Conservation (phyloP, 305 asterid species). For the Fraxinus sp. region DNA sequence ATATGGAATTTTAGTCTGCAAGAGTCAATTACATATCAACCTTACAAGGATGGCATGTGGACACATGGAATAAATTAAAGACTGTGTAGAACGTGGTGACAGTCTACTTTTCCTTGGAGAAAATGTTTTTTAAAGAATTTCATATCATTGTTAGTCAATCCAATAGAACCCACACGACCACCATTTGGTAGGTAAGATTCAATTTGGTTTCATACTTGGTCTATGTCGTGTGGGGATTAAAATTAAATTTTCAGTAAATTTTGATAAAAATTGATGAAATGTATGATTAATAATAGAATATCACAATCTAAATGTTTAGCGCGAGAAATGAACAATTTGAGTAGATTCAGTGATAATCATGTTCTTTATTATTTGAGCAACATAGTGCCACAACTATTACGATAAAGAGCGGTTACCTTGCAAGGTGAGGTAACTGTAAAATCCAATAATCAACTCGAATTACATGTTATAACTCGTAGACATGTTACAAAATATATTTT, state of each 20-base stretch:
- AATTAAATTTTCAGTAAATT: no score
- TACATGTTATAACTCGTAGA: no score
- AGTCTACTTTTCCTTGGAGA: slow-evolving; percentile 14
- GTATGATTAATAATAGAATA: background rate
- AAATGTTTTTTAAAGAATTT: slow-evolving; percentile 32
- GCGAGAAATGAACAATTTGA: no score
- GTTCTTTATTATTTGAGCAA: no score
- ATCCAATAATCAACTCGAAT: no score
- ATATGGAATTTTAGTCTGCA: background rate
- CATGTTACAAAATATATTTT: no score
- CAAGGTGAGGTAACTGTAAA: no score
- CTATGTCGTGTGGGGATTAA: background rate
- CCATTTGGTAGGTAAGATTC: background rate
- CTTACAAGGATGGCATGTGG: background rate
- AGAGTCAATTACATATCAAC: background rate
- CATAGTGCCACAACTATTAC: no score
- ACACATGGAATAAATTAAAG: background rate
- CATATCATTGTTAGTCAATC: slow-evolving; percentile 37
- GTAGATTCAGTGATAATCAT: no score
- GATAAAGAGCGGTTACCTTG: no score
- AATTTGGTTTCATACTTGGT: background rate
- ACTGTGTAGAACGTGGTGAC: slow-evolving; percentile 6
- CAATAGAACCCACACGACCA: background rate
- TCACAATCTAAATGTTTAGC: background rate
- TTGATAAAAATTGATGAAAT: no score